Evolutionary conservation across 805 yeast species (phyloP).

Genomic region (Yamadazyma scolyti): DNA sequence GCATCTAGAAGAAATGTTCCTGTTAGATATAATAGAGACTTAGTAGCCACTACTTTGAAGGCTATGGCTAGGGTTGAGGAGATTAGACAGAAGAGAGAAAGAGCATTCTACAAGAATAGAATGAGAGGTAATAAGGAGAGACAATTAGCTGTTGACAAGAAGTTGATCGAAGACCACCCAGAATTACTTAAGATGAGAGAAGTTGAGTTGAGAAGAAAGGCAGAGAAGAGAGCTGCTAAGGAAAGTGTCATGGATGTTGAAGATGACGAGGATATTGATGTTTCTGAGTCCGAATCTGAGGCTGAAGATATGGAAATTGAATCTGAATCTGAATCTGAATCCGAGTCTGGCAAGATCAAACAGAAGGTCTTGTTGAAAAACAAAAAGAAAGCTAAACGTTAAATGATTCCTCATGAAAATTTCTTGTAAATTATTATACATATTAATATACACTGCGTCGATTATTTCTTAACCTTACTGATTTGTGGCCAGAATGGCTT

Average conservation of each 20-base stretch:
- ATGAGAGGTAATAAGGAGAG: constrained; percentile 95
- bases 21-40: constrained; percentile 94
- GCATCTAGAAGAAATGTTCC: constrained; percentile 98
- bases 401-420: constrained; percentile 5
- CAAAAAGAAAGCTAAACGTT: constrained; percentile 25
- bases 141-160: constrained; percentile 79
- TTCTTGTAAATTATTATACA: constrained; percentile 8
- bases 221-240: constrained; percentile 65
- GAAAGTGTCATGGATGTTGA: constrained; percentile 45
- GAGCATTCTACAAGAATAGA: constrained; percentile 98
- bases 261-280: constrained; percentile 36
- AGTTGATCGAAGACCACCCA: constrained; percentile 84
- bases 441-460: constrained; percentile 1
- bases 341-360: constrained; percentile 29
- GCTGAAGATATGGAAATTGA: constrained; percentile 47
- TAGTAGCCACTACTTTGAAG: constrained; percentile 88
- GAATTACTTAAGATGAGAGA: constrained; percentile 90
- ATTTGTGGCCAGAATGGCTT: constrained; percentile 13
- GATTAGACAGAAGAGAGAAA: constrained; percentile 92
- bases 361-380: constrained; percentile 63
- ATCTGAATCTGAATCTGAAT: constrained; percentile 42
- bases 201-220: constrained; percentile 77
- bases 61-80: constrained; percentile 97
- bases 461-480: constrained; percentile 2
- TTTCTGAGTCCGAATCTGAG: constrained; percentile 43